Conservation (phyloP, 495 filamentous ascomycete species). For the Daldinia vernicosa region DNA sequence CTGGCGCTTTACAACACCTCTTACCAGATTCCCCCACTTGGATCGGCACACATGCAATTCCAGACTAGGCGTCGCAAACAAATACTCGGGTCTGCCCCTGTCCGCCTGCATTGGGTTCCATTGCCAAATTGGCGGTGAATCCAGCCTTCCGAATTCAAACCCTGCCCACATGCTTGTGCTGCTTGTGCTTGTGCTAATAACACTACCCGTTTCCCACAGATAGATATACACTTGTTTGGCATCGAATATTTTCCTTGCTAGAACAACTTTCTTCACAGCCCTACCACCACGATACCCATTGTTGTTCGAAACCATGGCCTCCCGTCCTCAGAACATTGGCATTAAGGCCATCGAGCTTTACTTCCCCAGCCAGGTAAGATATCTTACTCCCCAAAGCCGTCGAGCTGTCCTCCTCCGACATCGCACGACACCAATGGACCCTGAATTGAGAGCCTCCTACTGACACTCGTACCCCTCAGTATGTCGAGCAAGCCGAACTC, state of each 20-base stretch:
- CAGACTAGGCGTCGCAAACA: slow-evolving; percentile 21
- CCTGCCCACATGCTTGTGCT: slow-evolving; percentile 22
- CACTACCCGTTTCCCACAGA: slow-evolving; percentile 33
- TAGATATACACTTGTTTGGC: slow-evolving; percentile 15
- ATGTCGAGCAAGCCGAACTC: slow-evolving; percentile 93
- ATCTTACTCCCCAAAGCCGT: neutral
- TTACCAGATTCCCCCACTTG: slow-evolving; percentile 23
- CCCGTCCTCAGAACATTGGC: slow-evolving; percentile 94
- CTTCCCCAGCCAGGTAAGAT: slow-evolving; percentile 90
- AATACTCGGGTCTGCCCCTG: slow-evolving; percentile 25
- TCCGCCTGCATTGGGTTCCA: slow-evolving; percentile 33
- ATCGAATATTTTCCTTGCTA: slow-evolving; percentile 33
- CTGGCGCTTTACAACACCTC: slow-evolving; percentile 3
- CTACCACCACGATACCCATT: neutral
- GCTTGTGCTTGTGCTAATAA: slow-evolving; percentile 30
- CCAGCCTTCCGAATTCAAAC: slow-evolving; percentile 20
- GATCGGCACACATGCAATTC: slow-evolving; percentile 41
- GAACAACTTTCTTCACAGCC: slow-evolving; percentile 40
- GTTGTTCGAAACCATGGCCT: slow-evolving; percentile 70
- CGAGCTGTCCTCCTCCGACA: slow-evolving; percentile 13
- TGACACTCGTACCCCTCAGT: slow-evolving; percentile 64
- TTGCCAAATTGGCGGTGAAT: slow-evolving; percentile 44
- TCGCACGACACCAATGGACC: slow-evolving; percentile 7
- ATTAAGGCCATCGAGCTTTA: slow-evolving; percentile 99
- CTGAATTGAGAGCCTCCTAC: slow-evolving; percentile 16